phyloP scores from a whole-genome alignment of 148 eudicot genomes.

The Fagopyrum esculentum region DNA sequence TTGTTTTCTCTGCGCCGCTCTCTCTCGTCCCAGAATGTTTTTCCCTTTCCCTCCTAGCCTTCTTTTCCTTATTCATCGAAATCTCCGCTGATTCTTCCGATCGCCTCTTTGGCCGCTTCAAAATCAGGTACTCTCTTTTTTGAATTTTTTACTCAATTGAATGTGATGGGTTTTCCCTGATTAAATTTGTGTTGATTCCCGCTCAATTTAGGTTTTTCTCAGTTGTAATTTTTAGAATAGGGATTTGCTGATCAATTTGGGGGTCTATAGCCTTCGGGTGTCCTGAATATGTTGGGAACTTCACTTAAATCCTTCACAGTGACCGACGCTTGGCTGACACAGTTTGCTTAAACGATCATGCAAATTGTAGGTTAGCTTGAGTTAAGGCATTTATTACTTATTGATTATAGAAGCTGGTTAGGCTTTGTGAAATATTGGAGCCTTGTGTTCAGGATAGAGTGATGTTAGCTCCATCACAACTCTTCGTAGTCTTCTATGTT shows the following conservation, averaged over 20 bases:
- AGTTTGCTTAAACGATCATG: background rate
- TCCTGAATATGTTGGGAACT: background rate
- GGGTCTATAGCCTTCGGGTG: background rate
- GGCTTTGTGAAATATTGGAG: no score
- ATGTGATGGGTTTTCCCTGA: background rate
- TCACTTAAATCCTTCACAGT: background rate
- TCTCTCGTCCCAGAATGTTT: constrained; percentile 45
- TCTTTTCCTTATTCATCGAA: constrained; percentile 52
- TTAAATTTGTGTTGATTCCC: background rate
- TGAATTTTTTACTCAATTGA: background rate
- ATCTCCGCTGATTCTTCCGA: constrained; percentile 40
- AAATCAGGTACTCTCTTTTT: constrained; percentile 35
- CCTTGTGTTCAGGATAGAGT: no score
- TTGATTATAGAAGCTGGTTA: no score
- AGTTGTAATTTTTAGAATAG: background rate
- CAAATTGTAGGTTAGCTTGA: background rate
- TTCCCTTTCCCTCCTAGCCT: constrained; percentile 43
- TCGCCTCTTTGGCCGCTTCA: constrained; percentile 23
- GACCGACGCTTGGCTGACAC: background rate
- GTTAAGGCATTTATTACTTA: no score
- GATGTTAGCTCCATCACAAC: no score
- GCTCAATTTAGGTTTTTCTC: constrained; percentile 1
- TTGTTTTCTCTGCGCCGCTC: constrained; percentile 36
- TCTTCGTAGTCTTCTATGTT: no score
- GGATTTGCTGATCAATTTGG: background rate